Conservation (phyloP, 805 yeast genomes). For the Blastobotrys muscicola region DNA sequence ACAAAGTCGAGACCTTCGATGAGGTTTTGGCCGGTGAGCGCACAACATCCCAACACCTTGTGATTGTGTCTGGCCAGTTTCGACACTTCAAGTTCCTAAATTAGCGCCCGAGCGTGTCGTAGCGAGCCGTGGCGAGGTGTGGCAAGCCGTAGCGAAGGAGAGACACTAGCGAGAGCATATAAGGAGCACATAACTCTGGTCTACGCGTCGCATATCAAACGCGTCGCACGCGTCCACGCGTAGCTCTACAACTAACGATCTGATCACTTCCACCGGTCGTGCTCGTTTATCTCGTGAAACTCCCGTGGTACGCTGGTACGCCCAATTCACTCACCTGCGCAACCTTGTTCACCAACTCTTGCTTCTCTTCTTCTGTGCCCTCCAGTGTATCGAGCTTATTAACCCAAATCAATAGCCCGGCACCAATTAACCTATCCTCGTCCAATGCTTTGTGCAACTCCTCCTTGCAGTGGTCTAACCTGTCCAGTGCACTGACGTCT, state of each 20-base stretch:
- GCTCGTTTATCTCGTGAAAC: too few relatives aligned
- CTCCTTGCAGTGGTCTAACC: conserved; percentile 53
- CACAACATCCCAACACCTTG: conserved; percentile 39
- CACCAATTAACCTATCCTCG: conserved; percentile 64
- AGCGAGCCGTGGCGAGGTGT: too few relatives aligned
- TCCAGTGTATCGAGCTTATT: conserved; percentile 63
- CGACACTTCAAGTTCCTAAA: conserved; percentile 24
- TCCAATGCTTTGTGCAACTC: conserved; percentile 56
- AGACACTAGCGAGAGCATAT: too few relatives aligned
- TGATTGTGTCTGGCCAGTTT: conserved; percentile 33
- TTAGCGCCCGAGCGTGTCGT: background rate
- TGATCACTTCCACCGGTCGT: too few relatives aligned
- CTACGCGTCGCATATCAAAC: too few relatives aligned
- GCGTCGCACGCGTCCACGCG: too few relatives aligned
- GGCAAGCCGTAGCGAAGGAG: too few relatives aligned
- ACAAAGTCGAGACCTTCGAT: conserved; percentile 36
- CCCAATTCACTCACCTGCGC: conserved; percentile 3
- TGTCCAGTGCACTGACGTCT: conserved; percentile 50
- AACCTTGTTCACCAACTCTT: conserved; percentile 9
- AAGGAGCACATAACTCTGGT: too few relatives aligned
- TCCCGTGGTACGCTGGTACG: too few relatives aligned
- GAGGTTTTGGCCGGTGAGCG: conserved; percentile 36
- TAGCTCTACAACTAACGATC: too few relatives aligned
- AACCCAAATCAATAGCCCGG: conserved; percentile 55
- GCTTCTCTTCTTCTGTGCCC: conserved; percentile 13